Evolutionary conservation across 208 protist species (phyloP), one percentile per base, ranked within the genome.

Genomic region (Trypanosoma grayi): DNA sequence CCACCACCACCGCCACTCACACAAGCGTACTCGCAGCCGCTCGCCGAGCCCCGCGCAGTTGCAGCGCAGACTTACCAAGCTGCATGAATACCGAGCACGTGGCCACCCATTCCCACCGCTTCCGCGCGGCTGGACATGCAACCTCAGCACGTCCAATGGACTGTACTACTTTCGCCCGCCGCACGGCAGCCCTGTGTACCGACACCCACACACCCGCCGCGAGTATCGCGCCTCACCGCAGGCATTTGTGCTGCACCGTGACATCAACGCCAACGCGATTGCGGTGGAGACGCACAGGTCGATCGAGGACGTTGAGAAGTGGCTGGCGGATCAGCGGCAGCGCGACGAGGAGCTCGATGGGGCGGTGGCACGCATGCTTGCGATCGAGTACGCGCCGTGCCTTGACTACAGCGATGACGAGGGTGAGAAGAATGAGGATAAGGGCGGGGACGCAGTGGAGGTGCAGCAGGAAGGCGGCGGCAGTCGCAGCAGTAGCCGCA

Each of bases 221-320:
- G 60, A 69, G 43, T 92, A 90, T 60, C 82, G 81, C 34, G 76
- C 73, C 27, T 60, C 84, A 0, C 84, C 88, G 22, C 88, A 94
- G 56, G 78, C 75, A 10, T 88, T 92, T 68, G 83, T 73, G 25
- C 57, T 70, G 50, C 70, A 90, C 46, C 77, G 73, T 22, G 50
- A 65, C 25, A 50, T 94, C 8, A 69, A 65, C 16, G 24, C 56
- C 18, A 67, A 74, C 16, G 81, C 60, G n/a, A 71, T 90, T 40
- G 78, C 82, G 0, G 53, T 41, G 2, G 75, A 27, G 13, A 22
- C 63, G 25, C n/a, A 65, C 11, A 66, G 63, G 33, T 27, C 39
- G 2, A 39, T 75, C 30, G 64, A 60, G n/a, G 78, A 77, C 30
- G 87, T 91, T 45, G 55, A 76, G 68, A 22, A 10, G 10, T 94